These are phyloP conservation scores for Streptanthus diversifolius DNA, from an alignment of 345 rosid species.

Conservation along the genomic window DNA sequence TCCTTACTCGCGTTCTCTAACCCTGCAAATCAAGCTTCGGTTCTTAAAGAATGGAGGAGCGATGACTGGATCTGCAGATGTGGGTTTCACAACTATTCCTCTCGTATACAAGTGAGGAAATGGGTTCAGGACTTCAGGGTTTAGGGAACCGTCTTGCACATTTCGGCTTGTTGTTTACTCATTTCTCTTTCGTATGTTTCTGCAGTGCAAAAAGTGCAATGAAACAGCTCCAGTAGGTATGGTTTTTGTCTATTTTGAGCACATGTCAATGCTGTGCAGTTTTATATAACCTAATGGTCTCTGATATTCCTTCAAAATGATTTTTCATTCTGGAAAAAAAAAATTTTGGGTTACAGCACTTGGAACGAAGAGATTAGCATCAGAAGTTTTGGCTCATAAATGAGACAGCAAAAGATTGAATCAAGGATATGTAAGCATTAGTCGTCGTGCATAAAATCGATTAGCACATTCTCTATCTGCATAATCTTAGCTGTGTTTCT, in stretches of 20 bases:
- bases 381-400: constrained; percentile 57
- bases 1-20: constrained; percentile 39
- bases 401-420: constrained; percentile 76
- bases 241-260: neutral
- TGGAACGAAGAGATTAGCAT: constrained; percentile 74
- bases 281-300: neutral
- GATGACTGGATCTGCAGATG: constrained; percentile 88
- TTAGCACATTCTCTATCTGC: neutral
- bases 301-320: neutral
- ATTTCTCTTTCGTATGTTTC: constrained; percentile 9
- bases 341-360: constrained; percentile 35
- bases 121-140: neutral
- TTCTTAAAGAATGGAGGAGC: constrained; percentile 70
- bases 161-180: neutral
- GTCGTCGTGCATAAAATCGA: neutral
- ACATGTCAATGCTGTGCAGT: neutral
- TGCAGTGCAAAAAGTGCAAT: constrained; percentile 87
- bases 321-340: neutral
- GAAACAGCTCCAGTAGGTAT: constrained; percentile 64
- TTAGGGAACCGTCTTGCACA: neutral
- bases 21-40: constrained; percentile 42
- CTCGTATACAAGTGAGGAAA: constrained; percentile 54
- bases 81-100: constrained; percentile 31
- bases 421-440: constrained; percentile 57
- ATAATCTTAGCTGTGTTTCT: neutral